Evolutionary conservation across 495 filamentous ascomycete species (phyloP).

Genomic region (Lepidopterella palustris): DNA sequence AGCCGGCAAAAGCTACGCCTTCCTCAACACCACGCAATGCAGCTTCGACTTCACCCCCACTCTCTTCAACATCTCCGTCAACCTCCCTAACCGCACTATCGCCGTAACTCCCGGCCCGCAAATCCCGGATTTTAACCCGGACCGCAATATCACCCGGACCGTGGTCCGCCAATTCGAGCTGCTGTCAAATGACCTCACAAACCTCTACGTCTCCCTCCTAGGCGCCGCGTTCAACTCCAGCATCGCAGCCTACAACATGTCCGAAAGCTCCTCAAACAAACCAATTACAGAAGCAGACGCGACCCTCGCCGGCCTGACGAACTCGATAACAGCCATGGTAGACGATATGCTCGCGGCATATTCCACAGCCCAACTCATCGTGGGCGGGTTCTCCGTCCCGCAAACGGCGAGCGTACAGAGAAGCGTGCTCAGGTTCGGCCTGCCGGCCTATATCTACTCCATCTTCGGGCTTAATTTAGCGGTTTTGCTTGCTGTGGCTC

Average conservation of each 20-base stretch:
- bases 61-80: slow-evolving; percentile 33
- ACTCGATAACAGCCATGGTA: slow-evolving; percentile 31
- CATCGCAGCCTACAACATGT: slow-evolving; percentile 29
- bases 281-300: slow-evolving; percentile 21
- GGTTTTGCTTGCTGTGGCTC: slow-evolving; percentile 9
- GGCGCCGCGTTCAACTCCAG: slow-evolving; percentile 34
- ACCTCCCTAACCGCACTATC: slow-evolving; percentile 30
- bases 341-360: slow-evolving; percentile 37
- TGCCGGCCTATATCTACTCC: slow-evolving; percentile 32
- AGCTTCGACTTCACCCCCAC: slow-evolving; percentile 30
- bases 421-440: slow-evolving; percentile 28
- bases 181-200: slow-evolving; percentile 33
- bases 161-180: slow-evolving; percentile 31
- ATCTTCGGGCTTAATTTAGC: slow-evolving; percentile 21
- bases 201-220: slow-evolving; percentile 32
- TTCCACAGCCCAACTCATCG: slow-evolving; percentile 35
- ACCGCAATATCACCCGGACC: slow-evolving; percentile 29
- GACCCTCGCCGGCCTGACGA: slow-evolving; percentile 32
- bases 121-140: slow-evolving; percentile 30
- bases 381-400: slow-evolving; percentile 17
- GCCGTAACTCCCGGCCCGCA: slow-evolving; percentile 15
- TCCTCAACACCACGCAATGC: slow-evolving; percentile 35
- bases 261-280: neutral
- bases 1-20: slow-evolving; percentile 25
- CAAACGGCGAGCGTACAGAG: slow-evolving; percentile 15